These are phyloP conservation scores for Citrullus mucosospermus DNA, from an alignment of 306 rosid species.

Conservation along the genomic window DNA sequence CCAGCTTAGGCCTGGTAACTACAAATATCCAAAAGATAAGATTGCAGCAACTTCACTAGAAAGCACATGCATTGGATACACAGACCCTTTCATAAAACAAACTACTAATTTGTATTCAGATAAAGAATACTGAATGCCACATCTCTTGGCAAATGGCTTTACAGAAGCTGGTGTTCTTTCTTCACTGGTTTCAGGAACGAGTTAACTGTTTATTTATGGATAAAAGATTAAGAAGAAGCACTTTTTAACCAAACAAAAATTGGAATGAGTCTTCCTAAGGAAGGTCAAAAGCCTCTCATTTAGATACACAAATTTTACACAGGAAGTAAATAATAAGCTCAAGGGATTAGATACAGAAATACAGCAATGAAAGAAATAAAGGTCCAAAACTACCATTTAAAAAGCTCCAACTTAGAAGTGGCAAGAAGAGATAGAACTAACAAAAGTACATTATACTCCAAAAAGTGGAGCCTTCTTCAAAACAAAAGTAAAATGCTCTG, in stretches of 20 bases:
- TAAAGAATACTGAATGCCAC: neutral
- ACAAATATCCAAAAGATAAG: slow-evolving; percentile 17
- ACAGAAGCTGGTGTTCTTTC: neutral
- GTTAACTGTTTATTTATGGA: neutral
- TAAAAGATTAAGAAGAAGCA: neutral
- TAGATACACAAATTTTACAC: neutral
- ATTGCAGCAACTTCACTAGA: neutral
- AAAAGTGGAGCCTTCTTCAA: slow-evolving; percentile 47
- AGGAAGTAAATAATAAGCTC: slow-evolving; percentile 10
- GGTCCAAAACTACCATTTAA: slow-evolving; percentile 16
- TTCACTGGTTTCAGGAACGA: neutral
- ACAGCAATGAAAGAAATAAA: slow-evolving; percentile 7
- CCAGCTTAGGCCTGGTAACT: slow-evolving; percentile 84
- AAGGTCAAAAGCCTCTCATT: neutral
- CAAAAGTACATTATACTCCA: slow-evolving; percentile 16
- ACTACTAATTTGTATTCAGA: neutral
- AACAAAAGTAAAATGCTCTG: slow-evolving; percentile 39
- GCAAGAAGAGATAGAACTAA: slow-evolving; percentile 12
- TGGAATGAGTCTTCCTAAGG: neutral
- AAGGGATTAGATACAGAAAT: neutral
- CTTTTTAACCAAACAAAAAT: neutral
- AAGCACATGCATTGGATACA: neutral
- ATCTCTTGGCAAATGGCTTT: neutral
- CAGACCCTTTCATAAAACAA: neutral
- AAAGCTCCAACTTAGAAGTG: slow-evolving; percentile 11